Evolutionary conservation across 306 rosid genomes (phyloP), one percentile per base, ranked within the genome.

Genomic region (Trichosanthes truncata): DNA sequence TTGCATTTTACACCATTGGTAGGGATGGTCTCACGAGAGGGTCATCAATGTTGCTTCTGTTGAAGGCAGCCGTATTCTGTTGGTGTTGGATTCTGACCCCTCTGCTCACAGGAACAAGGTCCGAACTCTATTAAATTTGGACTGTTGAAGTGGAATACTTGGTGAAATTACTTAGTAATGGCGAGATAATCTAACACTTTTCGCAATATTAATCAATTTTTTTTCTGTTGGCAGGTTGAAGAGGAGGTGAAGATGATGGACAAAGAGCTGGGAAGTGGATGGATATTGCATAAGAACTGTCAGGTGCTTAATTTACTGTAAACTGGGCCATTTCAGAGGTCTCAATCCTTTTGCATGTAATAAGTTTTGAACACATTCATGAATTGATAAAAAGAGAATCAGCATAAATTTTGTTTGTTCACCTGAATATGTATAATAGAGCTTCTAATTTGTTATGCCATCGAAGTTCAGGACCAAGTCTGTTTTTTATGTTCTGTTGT

Each of bases 231-330:
- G 78, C 83, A 93, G 95, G 95, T 91, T 72, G 82, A 83, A 74
- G 93, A 90, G 76, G 90, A 87, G 76, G 88, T 90, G 59, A 87
- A 80, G 63, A 86, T 88, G 97, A 90, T 95, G 96, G 97, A 90
- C 83, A 88, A 68, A 45, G 97, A 94, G 48, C 88, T 93, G 7
- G 98, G 89, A 81, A 84, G 83, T 80, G 87, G 87, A 65, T 95
- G 97, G 95, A 91, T 89, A 46, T 78, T 82, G 83, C 89, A 85
- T 55, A 84, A 92, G 75, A 79, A 65, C 77, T 92, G 87, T 76
- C 91, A 91, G 97, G 97, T 94, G 80, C 76, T 26, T 56, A 11
- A 9, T 63, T 26, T 36, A 71, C 38, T 71, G 23, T 8, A 17
- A 25, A 6, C 6, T 46, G 52, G 7, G 23, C 5, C 53, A 45